Conservation (phyloP, 31 red algal species). For the Porphyra umbilicalis region DNA sequence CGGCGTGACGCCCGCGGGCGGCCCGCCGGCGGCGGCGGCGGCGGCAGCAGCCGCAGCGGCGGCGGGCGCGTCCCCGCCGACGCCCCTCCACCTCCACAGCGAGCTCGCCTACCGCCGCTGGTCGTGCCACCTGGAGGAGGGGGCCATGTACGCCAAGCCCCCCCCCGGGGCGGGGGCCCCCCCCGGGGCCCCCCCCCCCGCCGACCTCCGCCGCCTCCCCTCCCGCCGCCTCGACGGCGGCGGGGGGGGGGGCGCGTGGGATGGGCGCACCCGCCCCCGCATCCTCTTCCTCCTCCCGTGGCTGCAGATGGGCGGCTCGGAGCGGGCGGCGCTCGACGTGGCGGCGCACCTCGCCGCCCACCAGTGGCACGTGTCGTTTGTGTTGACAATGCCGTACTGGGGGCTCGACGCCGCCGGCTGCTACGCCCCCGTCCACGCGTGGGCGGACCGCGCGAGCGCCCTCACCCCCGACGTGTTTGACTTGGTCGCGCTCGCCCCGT, state of each 20-base stretch:
- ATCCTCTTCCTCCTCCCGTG: conserved; percentile 63
- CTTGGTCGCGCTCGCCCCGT: conserved; percentile 34
- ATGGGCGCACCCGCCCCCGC: too few relatives aligned
- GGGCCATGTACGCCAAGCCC: conserved; percentile 43
- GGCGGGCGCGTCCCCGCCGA: background rate
- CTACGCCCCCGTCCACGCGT: conserved; percentile 40
- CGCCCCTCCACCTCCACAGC: conserved; percentile 28
- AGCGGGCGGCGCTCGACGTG: conserved; percentile 56
- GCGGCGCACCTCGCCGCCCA: conserved; percentile 29
- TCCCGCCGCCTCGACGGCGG: conserved; percentile 16
- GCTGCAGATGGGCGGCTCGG: conserved; percentile 73
- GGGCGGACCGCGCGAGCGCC: conserved; percentile 36
- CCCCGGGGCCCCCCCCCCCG: conserved; percentile 15
- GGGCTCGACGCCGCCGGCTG: conserved; percentile 36
- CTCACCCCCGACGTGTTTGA: conserved; percentile 60
- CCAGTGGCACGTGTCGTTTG: conserved; percentile 53
- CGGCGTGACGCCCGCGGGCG: conserved; percentile 2
- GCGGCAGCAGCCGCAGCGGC: conserved; percentile 8
- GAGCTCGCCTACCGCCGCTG: conserved; percentile 57
- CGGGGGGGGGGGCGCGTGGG: conserved; percentile 7
- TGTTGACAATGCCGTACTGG: conserved; percentile 72
- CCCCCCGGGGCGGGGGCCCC: conserved; percentile 13
- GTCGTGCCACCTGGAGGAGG: conserved; percentile 34
- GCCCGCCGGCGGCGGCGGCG: background rate
- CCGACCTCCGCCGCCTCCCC: conserved; percentile 49